Evolutionary conservation across 2,329 filamentous ascomycete genomes (phyloP).

Genomic region (Decorospora gaudefroyi): DNA sequence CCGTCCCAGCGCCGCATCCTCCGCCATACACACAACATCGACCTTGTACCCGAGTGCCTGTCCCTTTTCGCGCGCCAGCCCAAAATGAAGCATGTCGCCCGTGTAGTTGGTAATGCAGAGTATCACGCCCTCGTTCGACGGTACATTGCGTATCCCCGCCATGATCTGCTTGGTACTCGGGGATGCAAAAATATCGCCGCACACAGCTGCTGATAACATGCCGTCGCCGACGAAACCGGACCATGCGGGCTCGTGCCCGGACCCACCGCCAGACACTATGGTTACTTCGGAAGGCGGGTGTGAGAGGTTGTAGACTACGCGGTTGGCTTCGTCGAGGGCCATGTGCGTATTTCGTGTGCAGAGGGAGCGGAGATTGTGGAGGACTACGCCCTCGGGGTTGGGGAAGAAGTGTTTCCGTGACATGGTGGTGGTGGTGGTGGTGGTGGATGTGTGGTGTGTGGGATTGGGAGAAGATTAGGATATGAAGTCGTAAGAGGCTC

Average conservation of each 20-base stretch:
- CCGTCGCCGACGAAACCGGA: conserved; percentile 56
- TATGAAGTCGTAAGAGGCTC: no score
- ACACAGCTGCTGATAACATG: conserved; percentile 55
- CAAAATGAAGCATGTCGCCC: conserved; percentile 57
- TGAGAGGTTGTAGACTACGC: conserved; percentile 55
- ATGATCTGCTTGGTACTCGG: conserved; percentile 57
- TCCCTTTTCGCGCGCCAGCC: conserved; percentile 55
- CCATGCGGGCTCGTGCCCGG: conserved; percentile 57
- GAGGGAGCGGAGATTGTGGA: conserved; percentile 55
- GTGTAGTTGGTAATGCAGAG: conserved; percentile 58
- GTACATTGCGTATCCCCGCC: conserved; percentile 54
- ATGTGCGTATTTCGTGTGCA: conserved; percentile 52
- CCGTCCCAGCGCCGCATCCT: conserved; percentile 55
- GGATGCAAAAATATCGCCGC: conserved; percentile 56
- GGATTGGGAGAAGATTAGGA: no score
- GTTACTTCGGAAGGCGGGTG: conserved; percentile 52
- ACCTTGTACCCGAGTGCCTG: conserved; percentile 53
- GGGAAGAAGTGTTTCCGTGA: conserved; percentile 61
- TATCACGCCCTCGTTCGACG: conserved; percentile 53
- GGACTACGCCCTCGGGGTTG: conserved; percentile 56
- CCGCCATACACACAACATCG: conserved; percentile 55
- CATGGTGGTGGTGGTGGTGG: conserved; percentile 51
- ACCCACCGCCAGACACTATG: conserved; percentile 55
- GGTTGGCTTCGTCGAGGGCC: conserved; percentile 53
- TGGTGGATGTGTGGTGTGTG: no score